Conservation (phyloP, 306 rosid genomes). For the Lathyrus oleraceus region DNA sequence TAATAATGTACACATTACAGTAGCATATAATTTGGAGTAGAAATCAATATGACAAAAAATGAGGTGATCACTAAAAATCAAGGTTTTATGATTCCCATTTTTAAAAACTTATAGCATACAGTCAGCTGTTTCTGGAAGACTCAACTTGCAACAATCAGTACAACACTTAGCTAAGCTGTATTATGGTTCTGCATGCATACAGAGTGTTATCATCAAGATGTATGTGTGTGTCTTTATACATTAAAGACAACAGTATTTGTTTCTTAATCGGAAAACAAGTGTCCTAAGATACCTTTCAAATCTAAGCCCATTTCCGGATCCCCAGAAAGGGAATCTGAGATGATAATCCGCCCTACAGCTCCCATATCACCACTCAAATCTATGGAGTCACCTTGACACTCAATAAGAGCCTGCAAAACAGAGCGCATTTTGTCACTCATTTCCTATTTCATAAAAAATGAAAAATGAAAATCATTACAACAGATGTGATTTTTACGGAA, state of each 20-base stretch:
- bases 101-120: not conserved
- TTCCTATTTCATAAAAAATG: slow-evolving; percentile 29
- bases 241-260: not conserved
- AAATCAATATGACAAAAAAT: not conserved
- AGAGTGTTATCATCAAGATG: slow-evolving; percentile 19
- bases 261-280: slow-evolving; percentile 20
- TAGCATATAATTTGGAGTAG: slow-evolving; percentile 22
- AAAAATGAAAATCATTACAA: not conserved
- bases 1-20: slow-evolving; percentile 4
- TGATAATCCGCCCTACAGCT: slow-evolving; percentile 75
- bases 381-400: slow-evolving; percentile 93
- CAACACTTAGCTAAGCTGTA: slow-evolving; percentile 16
- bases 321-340: slow-evolving; percentile 65
- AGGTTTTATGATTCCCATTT: slow-evolving; percentile 20
- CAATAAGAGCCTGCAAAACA: slow-evolving; percentile 76
- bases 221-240: slow-evolving; percentile 4
- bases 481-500: not conserved
- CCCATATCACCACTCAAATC: slow-evolving; percentile 94
- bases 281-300: slow-evolving; percentile 64
- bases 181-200: slow-evolving; percentile 7
- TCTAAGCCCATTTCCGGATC: slow-evolving; percentile 75
- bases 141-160: slow-evolving; percentile 8
- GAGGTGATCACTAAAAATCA: not conserved
- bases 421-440: slow-evolving; percentile 29
- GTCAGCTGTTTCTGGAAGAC: slow-evolving; percentile 15